phyloP scores from a whole-genome alignment of 2,329 filamentous ascomycete genomes.

The Colletotrichum nymphaeae region DNA sequence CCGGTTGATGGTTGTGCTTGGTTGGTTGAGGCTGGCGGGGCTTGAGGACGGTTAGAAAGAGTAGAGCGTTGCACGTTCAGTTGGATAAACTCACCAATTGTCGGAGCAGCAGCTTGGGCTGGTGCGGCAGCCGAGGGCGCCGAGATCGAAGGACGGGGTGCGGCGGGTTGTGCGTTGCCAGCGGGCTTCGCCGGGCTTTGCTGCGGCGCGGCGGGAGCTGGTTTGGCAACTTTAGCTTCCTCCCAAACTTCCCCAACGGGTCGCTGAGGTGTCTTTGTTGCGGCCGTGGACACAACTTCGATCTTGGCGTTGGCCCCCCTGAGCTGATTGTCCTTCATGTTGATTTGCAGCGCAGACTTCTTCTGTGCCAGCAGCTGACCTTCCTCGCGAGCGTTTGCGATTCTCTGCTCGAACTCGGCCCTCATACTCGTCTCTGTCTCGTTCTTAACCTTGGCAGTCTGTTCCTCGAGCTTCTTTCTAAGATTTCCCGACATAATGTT shows the following conservation, averaged over 20 bases:
- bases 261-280: slow-evolving; percentile 84
- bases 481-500: slow-evolving; percentile 71
- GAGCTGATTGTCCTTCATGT: slow-evolving; percentile 80
- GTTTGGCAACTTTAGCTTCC: slow-evolving; percentile 70
- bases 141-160: slow-evolving; percentile 23
- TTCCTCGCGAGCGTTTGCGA: slow-evolving; percentile 66
- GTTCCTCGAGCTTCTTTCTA: slow-evolving; percentile 75
- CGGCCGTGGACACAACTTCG: slow-evolving; percentile 82
- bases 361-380: slow-evolving; percentile 80
- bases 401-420: slow-evolving; percentile 64
- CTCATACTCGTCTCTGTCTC: slow-evolving; percentile 61
- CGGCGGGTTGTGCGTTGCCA: slow-evolving; percentile 17
- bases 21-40: not conserved
- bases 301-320: slow-evolving; percentile 77
- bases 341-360: slow-evolving; percentile 79
- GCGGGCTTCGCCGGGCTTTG: slow-evolving; percentile 34
- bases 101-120: slow-evolving; percentile 32
- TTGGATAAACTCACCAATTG: slow-evolving; percentile 30
- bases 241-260: slow-evolving; percentile 90
- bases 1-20: slow-evolving; percentile 4
- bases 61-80: slow-evolving; percentile 10
- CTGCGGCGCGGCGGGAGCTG: slow-evolving; percentile 35
- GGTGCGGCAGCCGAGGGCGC: slow-evolving; percentile 28
- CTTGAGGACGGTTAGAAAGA: slow-evolving; percentile 1
- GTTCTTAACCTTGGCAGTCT: slow-evolving; percentile 70